Conservation (phyloP, 2,329 filamentous ascomycete species). For the Xylariaceae sp. region DNA sequence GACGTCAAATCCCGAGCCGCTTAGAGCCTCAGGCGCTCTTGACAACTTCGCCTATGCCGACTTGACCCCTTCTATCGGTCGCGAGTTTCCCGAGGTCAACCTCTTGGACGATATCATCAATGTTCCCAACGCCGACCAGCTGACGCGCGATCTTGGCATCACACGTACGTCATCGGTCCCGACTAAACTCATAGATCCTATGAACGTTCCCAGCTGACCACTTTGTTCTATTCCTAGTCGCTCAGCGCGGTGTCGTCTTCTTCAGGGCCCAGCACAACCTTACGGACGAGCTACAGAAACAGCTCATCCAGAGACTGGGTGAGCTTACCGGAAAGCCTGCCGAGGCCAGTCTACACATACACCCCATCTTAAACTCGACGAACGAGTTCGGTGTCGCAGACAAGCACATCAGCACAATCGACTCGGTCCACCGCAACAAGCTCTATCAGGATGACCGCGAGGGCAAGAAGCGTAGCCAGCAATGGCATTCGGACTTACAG, state of each 20-base stretch:
- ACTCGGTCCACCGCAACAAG: conserved; percentile 54
- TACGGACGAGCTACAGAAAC: conserved; percentile 42
- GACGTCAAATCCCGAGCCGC: conserved; percentile 33
- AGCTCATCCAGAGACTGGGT: conserved; percentile 44
- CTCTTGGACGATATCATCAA: conserved; percentile 39
- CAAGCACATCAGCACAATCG: conserved; percentile 57
- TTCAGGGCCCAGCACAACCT: conserved; percentile 49
- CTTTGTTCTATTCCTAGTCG: too few species aligned
- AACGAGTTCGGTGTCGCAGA: conserved; percentile 51
- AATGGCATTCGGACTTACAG: conserved; percentile 54
- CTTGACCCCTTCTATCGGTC: conserved; percentile 34
- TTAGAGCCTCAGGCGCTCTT: conserved; percentile 41
- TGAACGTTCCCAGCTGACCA: conserved; percentile 6
- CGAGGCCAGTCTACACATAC: conserved; percentile 51
- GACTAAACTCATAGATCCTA: neutral
- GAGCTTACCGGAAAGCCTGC: conserved; percentile 44
- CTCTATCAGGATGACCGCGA: conserved; percentile 50
- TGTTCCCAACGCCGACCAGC: conserved; percentile 17
- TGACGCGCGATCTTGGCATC: conserved; percentile 44
- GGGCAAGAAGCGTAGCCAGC: conserved; percentile 44
- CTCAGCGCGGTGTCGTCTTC: conserved; percentile 49
- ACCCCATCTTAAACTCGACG: conserved; percentile 53
- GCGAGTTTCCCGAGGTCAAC: conserved; percentile 33
- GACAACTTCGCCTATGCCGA: conserved; percentile 38
- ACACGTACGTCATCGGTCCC: conserved; percentile 33